A percentile compares a stretch with the other conserved stretches of the same genome.
These are phyloP conservation scores for Candida verbasci DNA, from an alignment of 805 yeast species.

Conservation along the genomic window DNA sequence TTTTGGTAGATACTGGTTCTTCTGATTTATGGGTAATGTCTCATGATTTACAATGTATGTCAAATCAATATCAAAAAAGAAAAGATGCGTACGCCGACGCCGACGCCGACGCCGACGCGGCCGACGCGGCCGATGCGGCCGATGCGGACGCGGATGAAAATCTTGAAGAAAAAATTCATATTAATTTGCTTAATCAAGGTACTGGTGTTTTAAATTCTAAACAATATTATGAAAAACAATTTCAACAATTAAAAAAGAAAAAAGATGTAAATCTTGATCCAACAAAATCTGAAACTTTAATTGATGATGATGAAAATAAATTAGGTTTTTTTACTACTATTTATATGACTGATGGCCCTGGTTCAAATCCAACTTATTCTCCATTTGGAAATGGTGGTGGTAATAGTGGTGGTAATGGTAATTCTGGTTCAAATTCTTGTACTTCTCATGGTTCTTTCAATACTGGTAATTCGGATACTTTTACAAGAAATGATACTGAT, in stretches of 20 bases:
- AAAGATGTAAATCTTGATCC: background rate
- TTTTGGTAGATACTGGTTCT: constrained; percentile 39
- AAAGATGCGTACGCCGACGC: background rate
- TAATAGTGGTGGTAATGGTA: constrained; percentile 8
- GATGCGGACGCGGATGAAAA: background rate
- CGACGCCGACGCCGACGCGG: background rate
- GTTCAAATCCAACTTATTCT: constrained; percentile 4
- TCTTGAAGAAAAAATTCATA: background rate
- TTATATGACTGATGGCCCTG: constrained; percentile 5
- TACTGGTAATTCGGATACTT: constrained; percentile 34
- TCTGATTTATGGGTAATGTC: constrained; percentile 42
- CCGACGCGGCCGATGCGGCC: no score
- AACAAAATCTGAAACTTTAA: constrained; percentile 2
- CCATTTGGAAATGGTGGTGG: constrained; percentile 6
- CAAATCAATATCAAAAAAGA: constrained; percentile 3
- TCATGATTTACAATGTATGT: constrained; percentile 21
- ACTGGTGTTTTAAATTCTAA: constrained; percentile 4
- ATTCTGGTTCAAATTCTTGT: constrained; percentile 31
- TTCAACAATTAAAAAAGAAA: background rate
- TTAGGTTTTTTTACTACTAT: constrained; percentile 2
- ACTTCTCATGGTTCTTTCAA: constrained; percentile 47
- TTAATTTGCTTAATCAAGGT: constrained; percentile 4
- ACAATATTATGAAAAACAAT: background rate
- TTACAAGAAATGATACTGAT: constrained; percentile 37
- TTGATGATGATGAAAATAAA: constrained; percentile 1